Conservation (phyloP, 2,329 filamentous ascomycete species). For the Clarireedia paspali region DNA sequence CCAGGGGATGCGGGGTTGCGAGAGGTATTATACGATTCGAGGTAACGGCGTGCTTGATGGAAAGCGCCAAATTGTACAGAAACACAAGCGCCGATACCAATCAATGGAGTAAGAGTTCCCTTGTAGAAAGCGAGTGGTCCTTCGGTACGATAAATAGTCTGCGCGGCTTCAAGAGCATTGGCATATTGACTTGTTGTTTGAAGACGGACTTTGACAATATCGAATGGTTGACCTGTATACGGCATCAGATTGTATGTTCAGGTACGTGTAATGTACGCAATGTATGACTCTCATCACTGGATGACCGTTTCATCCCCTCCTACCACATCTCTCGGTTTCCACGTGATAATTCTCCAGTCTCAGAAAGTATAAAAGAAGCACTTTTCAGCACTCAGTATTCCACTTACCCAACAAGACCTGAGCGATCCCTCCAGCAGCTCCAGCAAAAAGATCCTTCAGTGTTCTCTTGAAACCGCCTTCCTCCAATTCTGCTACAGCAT, state of each 20-base stretch:
- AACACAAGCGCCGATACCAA: conserved; percentile 94
- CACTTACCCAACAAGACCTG: conserved; percentile 84
- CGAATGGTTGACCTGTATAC: conserved; percentile 57
- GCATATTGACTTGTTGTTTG: conserved; percentile 82
- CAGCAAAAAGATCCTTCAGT: conserved; percentile 80
- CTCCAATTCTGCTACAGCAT: conserved; percentile 26
- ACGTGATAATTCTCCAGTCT: conserved; percentile 10
- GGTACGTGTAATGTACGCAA: background rate
- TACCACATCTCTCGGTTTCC: background rate
- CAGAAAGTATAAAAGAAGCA: background rate
- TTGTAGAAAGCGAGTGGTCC: conserved; percentile 95
- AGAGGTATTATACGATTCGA: conserved; percentile 67
- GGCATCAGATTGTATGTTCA: conserved; percentile 15
- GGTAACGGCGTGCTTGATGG: conserved; percentile 78
- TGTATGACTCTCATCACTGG: too few relatives aligned
- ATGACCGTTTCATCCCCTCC: too few relatives aligned
- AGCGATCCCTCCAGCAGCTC: conserved; percentile 84
- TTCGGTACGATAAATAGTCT: conserved; percentile 79
- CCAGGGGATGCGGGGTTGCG: conserved; percentile 32
- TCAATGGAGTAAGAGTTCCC: conserved; percentile 86
- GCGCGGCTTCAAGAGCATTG: conserved; percentile 71
- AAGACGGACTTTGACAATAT: conserved; percentile 95
- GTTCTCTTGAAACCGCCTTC: conserved; percentile 26
- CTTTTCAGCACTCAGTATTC: background rate
- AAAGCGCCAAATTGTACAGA: conserved; percentile 99